Evolutionary conservation across 78 protist species (phyloP), one percentile per base, ranked within the genome.

Genomic region (Cavenderia fasciculata): DNA sequence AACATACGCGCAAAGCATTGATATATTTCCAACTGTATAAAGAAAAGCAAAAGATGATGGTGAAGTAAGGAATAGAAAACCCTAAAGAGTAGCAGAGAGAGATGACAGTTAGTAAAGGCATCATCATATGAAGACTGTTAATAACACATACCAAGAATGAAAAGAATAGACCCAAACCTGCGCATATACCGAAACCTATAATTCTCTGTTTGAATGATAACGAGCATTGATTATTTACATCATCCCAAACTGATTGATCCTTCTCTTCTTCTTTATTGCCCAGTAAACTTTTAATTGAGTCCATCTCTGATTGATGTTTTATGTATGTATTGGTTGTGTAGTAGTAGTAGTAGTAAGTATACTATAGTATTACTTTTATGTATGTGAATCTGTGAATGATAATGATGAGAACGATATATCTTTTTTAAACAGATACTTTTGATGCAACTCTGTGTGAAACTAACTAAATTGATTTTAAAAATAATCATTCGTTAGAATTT

Each of bases 221-320:
- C 18, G 89, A 82, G n/a, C 89, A 82, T 68, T 82, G 89, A 54
- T 82, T 82, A 27, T 82, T 82, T 14, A 82, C 36, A 25, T 82
- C 79, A 40, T 82, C 89, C 89, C 89, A 82, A 12, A 82, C 34
- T 21, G 57, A 29, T 65, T 14, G 72, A 16, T 82, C 89, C 12
- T 82, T 49, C 33, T 82, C 51, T 23, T 65, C 41, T 19, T 11
- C 14, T 6, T 72, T 36, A 41, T 82, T 41, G 16, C 89, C 89
- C 47, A 82, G 56, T n/a, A 82, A 82, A 68, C 89, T 82, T 27
- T 82, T 82, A 43, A 82, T 82, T 44, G 89, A 82, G 33, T 82
- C 89, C 89, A 82, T 82, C 49, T 56, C 21, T n/a, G 6, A 6
- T 56, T 10, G 6, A 18, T 56, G 21, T 56, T 56, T 21, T 56